These are phyloP conservation scores for Tylopilus sp. DNA, from an alignment of 1,284 basidiomycete genomes.

Conservation along the genomic window DNA sequence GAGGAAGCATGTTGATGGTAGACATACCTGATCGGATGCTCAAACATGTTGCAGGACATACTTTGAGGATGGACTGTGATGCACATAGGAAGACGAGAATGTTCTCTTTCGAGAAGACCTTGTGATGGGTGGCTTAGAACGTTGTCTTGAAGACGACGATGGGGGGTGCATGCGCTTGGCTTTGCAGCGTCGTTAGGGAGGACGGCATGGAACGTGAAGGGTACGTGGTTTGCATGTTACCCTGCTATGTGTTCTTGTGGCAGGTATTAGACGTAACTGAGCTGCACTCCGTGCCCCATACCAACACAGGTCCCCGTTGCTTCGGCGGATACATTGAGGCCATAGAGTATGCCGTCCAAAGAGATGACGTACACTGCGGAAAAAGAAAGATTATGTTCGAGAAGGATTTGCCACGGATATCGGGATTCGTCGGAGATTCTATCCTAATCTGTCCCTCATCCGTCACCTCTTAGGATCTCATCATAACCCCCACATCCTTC, in stretches of 20 bases:
- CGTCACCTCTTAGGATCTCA: too few relatives aligned
- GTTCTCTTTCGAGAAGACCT: conserved; percentile 86
- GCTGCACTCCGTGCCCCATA: conserved; percentile 19
- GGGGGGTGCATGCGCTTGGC: conserved; percentile 75
- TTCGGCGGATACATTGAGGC: too few relatives aligned
- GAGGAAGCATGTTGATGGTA: conserved; percentile 22
- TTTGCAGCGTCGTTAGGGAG: conserved; percentile 70
- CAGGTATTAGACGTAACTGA: not conserved
- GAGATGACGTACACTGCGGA: too few relatives aligned
- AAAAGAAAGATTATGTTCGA: too few relatives aligned
- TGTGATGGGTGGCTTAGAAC: conserved; percentile 78
- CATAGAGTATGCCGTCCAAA: too few relatives aligned
- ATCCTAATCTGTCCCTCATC: too few relatives aligned
- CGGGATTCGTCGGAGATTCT: too few relatives aligned
- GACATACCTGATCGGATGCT: conserved; percentile 86
- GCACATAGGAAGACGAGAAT: conserved; percentile 89
- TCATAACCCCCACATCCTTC: too few relatives aligned
- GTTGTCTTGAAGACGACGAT: conserved; percentile 82
- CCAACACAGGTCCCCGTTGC: too few relatives aligned
- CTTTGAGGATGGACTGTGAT: conserved; percentile 96
- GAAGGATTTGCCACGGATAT: too few relatives aligned
- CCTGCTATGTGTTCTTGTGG: conserved; percentile 49
- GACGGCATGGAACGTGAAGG: conserved; percentile 90
- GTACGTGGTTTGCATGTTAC: conserved; percentile 90
- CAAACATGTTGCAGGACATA: conserved; percentile 92